phyloP scores from a whole-genome alignment of 2,329 filamentous ascomycete genomes.

The Clarireedia hainanense region DNA sequence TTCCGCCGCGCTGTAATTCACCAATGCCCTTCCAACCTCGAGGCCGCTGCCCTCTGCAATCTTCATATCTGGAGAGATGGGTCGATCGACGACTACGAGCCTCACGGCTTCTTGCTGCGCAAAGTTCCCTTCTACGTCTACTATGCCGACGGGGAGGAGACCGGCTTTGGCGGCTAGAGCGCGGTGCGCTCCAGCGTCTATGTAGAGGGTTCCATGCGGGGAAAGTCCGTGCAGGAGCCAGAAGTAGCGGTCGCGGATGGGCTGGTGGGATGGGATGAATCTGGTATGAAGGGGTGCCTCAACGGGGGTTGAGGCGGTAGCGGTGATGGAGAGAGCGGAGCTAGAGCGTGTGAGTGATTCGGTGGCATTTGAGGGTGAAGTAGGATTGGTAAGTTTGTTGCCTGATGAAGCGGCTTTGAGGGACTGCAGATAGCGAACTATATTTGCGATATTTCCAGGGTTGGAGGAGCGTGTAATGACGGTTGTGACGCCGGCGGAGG shows the following conservation, averaged over 20 bases:
- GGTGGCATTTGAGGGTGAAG: slow-evolving; percentile 17
- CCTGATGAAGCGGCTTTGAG: slow-evolving; percentile 33
- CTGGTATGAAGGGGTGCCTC: slow-evolving; percentile 74
- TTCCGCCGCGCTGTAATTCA: slow-evolving; percentile 86
- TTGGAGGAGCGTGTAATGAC: slow-evolving; percentile 92
- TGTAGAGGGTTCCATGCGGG: slow-evolving; percentile 85
- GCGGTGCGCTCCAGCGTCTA: slow-evolving; percentile 79
- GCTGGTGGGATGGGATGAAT: slow-evolving; percentile 76
- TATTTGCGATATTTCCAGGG: slow-evolving; percentile 82
- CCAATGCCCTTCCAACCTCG: slow-evolving; percentile 82
- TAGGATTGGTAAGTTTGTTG: slow-evolving; percentile 9
- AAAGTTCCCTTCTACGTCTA: slow-evolving; percentile 83
- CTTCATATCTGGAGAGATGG: slow-evolving; percentile 32
- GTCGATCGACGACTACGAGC: slow-evolving; percentile 67
- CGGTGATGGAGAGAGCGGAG: slow-evolving; percentile 13
- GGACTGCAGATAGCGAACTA: slow-evolving; percentile 72
- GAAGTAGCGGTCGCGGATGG: slow-evolving; percentile 90
- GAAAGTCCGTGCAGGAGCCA: slow-evolving; percentile 92
- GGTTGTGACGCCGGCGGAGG: slow-evolving; percentile 89
- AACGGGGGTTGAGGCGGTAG: slow-evolving; percentile 9
- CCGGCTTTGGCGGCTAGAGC: slow-evolving; percentile 79
- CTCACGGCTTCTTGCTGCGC: slow-evolving; percentile 88
- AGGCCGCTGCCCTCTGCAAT: slow-evolving; percentile 43
- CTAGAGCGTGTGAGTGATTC: slow-evolving; percentile 9
- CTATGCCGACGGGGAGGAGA: slow-evolving; percentile 80